Evolutionary conservation across 192 early-diverging fungal genomes (phyloP).

Genomic region (Coemansia pectinata): DNA sequence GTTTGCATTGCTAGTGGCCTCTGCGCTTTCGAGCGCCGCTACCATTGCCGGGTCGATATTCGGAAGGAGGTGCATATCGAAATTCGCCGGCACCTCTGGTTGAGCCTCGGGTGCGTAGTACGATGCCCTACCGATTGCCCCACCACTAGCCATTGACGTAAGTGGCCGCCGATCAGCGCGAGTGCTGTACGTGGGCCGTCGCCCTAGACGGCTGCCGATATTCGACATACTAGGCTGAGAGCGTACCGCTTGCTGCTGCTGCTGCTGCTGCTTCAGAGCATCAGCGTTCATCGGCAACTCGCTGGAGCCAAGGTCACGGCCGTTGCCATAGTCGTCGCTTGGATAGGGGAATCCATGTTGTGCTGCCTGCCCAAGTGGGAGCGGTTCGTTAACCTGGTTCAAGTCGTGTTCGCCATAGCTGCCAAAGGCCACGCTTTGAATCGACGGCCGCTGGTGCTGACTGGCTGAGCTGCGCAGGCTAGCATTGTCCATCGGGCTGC

Average conservation of each 20-base stretch:
- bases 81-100: conserved; percentile 45
- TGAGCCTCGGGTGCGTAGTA: conserved; percentile 34
- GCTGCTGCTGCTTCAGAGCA: neutral
- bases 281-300: neutral
- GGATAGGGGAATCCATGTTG: neutral
- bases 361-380: neutral
- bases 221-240: neutral
- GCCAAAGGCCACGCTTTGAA: conserved; percentile 17
- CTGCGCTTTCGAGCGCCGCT: conserved; percentile 5
- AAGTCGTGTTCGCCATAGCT: neutral
- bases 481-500: neutral
- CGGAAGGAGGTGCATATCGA: conserved; percentile 28
- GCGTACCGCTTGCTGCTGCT: neutral
- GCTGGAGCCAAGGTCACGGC: neutral
- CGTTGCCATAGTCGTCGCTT: neutral
- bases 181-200: conserved; percentile 27
- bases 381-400: neutral
- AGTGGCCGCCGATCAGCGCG: conserved; percentile 27
- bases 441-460: neutral
- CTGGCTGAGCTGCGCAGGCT: neutral
- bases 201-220: neutral
- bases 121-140: conserved; percentile 23
- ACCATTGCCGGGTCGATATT: conserved; percentile 3
- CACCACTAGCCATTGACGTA: neutral
- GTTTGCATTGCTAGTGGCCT: neutral